Conservation (phyloP, 1,139 yeast species). For the Candida pseudoviswanathii region DNA sequence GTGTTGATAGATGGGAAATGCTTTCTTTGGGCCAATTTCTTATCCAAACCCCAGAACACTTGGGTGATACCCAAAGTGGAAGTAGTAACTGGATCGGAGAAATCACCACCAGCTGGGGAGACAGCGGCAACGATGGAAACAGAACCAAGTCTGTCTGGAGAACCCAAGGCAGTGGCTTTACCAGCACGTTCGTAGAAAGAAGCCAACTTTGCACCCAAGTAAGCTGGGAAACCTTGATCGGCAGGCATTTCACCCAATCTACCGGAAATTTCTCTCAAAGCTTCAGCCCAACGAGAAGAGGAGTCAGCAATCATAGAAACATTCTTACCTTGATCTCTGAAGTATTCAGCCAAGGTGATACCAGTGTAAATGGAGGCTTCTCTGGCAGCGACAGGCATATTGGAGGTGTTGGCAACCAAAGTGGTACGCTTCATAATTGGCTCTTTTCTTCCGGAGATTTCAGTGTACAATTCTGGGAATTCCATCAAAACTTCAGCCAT, state of each 20-base stretch:
- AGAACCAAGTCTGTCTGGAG: constrained; percentile 94
- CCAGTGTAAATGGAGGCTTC: constrained; percentile 99
- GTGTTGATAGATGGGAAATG: constrained; percentile 99
- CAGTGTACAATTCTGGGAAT: constrained; percentile 96
- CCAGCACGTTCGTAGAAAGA: constrained; percentile 99
- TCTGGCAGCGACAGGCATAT: constrained; percentile 99
- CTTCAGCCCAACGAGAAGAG: constrained; percentile 99
- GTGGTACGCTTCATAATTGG: constrained; percentile 99
- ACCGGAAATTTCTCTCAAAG: constrained; percentile 98
- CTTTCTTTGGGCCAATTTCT: constrained; percentile 98
- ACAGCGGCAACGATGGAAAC: constrained; percentile 99
- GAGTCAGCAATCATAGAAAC: constrained; percentile 99
- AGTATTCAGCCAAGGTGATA: constrained; percentile 96
- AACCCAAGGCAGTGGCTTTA: constrained; percentile 91
- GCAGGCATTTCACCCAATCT: constrained; percentile 99
- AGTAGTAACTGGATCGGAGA: constrained; percentile 99
- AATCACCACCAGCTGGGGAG: constrained; percentile 99
- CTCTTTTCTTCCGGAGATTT: constrained; percentile 88
- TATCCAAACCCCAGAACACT: constrained; percentile 99
- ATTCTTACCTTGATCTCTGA: constrained; percentile 99
- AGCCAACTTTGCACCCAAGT: constrained; percentile 97
- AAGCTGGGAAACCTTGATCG: constrained; percentile 99
- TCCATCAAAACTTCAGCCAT: constrained; percentile 99
- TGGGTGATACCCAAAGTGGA: constrained; percentile 98
- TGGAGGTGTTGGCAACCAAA: constrained; percentile 96